These are phyloP conservation scores for Sphenostylis stenocarpa DNA, from an alignment of 306 rosid species.

Conservation along the genomic window DNA sequence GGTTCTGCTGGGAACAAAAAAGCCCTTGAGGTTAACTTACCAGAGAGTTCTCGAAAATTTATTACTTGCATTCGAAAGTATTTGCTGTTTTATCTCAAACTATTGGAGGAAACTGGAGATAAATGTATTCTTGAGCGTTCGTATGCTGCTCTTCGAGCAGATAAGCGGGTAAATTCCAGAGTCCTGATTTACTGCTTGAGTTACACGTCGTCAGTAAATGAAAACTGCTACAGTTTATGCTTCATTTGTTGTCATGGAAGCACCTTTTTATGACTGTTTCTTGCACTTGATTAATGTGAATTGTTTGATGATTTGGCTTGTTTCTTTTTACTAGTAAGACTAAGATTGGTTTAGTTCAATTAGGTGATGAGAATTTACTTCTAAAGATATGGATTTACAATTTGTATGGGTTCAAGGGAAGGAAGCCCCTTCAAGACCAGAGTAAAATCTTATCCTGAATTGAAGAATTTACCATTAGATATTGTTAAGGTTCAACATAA, in stretches of 20 bases:
- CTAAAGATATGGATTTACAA: neutral
- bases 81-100: constrained; percentile 80
- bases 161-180: constrained; percentile 75
- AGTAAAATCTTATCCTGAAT: constrained; percentile 9
- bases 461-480: constrained; percentile 15
- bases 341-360: constrained; percentile 9
- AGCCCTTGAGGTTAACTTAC: constrained; percentile 87
- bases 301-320: constrained; percentile 27
- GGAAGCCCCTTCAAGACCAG: constrained; percentile 19
- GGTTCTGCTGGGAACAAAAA: constrained; percentile 74
- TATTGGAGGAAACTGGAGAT: constrained; percentile 93
- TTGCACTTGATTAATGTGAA: constrained; percentile 17
- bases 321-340: neutral
- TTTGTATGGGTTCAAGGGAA: constrained; percentile 15
- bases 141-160: constrained; percentile 82
- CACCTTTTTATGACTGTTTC: neutral
- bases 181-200: constrained; percentile 31
- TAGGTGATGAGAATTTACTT: neutral
- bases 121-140: constrained; percentile 93
- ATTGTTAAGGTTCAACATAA: too few species aligned
- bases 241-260: constrained; percentile 16
- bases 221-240: constrained; percentile 17
- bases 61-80: constrained; percentile 96
- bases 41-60: constrained; percentile 95
- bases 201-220: neutral